Conservation (phyloP, 768 basidiomycete species). For the Boletus rex-veris region DNA sequence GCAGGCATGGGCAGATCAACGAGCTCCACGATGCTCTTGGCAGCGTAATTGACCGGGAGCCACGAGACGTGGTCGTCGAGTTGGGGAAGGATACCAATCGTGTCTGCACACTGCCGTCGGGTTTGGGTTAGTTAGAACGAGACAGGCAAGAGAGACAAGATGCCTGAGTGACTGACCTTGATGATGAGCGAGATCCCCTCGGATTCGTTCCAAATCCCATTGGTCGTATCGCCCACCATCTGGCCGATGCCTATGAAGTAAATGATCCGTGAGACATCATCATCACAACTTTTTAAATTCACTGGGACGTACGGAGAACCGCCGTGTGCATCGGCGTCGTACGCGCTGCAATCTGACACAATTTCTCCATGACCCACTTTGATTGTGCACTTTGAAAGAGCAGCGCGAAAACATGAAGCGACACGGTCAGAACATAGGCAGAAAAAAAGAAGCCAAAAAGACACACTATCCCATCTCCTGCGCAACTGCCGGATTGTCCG, state of each 20-base stretch:
- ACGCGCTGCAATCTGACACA: conserved; percentile 42
- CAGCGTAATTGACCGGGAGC: conserved; percentile 54
- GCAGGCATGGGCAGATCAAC: conserved; percentile 15
- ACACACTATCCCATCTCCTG: conserved; percentile 36
- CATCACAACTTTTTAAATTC: not conserved
- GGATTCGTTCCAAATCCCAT: conserved; percentile 54
- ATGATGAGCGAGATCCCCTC: conserved; percentile 34
- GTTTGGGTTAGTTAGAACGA: not conserved
- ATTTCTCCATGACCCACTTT: conserved; percentile 55
- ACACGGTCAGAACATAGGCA: not conserved
- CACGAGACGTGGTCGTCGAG: conserved; percentile 37
- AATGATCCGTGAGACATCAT: not conserved
- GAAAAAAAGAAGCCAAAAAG: not conserved
- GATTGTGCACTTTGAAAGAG: conserved; percentile 21
- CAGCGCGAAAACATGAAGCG: not conserved
- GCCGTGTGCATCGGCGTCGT: conserved; percentile 20
- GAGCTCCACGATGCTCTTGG: conserved; percentile 45
- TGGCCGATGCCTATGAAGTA: conserved; percentile 46
- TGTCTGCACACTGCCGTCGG: conserved; percentile 36
- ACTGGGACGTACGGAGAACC: conserved; percentile 17
- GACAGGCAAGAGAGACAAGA: not conserved
- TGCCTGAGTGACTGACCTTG: conserved; percentile 21
- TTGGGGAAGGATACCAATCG: conserved; percentile 35
- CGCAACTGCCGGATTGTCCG: conserved; percentile 22
- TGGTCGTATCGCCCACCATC: conserved; percentile 48